These are phyloP conservation scores for Sphagnum tenellum DNA, from an alignment of 225 moss, liverwort and hornwort species.

Conservation along the genomic window DNA sequence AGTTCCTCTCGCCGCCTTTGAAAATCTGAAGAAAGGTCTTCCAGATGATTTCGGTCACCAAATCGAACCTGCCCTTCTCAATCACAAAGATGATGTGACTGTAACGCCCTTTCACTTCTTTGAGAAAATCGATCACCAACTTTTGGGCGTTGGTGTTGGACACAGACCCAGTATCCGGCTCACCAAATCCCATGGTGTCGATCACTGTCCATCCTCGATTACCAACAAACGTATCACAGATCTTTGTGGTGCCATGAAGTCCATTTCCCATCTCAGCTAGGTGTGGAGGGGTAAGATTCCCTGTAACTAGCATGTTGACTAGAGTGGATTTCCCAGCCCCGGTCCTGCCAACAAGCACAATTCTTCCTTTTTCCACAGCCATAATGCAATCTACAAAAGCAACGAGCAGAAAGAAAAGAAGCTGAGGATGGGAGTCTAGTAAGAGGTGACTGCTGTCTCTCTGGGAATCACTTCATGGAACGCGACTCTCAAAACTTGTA, in stretches of 20 bases:
- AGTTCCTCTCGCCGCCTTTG: slow-evolving; percentile 10
- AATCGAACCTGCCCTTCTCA: slow-evolving; percentile 8
- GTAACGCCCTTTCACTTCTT: slow-evolving; percentile 14
- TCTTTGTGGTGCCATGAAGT: slow-evolving; percentile 7
- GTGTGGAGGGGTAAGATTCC: background rate
- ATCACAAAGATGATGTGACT: slow-evolving; percentile 20
- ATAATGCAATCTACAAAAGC: no score
- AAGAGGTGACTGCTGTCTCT: no score
- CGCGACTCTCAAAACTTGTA: no score
- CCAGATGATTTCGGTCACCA: slow-evolving; percentile 14
- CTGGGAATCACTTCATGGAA: no score
- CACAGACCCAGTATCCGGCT: slow-evolving; percentile 7
- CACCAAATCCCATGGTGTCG: slow-evolving; percentile 20
- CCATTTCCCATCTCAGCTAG: slow-evolving; percentile 7
- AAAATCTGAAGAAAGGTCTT: slow-evolving; percentile 14
- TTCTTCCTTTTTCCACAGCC: slow-evolving; percentile 2
- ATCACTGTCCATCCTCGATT: slow-evolving; percentile 19
- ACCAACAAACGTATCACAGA: background rate
- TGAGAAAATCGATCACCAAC: slow-evolving; percentile 6
- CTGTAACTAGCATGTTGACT: slow-evolving; percentile 20
- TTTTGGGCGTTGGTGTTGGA: slow-evolving; percentile 7
- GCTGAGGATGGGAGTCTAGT: no score
- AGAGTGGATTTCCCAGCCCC: slow-evolving; percentile 9
- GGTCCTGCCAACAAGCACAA: slow-evolving; percentile 10
- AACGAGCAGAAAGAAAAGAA: no score